These are phyloP conservation scores for Rhododendron mucronatum DNA, from an alignment of 148 eudicot genomes.

Conservation along the genomic window DNA sequence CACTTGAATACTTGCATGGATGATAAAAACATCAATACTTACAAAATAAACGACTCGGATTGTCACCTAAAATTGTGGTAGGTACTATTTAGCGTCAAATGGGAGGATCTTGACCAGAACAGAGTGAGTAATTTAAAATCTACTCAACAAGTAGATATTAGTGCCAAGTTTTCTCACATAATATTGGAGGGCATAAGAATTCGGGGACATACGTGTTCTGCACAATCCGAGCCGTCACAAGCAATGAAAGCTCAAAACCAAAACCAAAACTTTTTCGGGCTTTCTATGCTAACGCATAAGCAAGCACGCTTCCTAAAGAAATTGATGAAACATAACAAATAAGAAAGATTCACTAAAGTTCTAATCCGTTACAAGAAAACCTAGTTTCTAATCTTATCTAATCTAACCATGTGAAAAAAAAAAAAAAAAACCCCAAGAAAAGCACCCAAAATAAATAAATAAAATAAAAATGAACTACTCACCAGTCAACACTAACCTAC, in stretches of 20 bases:
- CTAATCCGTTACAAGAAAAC: constrained; percentile 28
- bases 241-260: constrained; percentile 3
- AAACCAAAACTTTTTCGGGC: not conserved
- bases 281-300: constrained; percentile 12
- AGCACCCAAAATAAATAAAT: constrained; percentile 1
- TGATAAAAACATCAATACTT: too few relatives aligned
- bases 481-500: constrained; percentile 27
- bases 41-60: too few relatives aligned
- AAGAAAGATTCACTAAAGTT: constrained; percentile 23
- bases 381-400: constrained; percentile 18
- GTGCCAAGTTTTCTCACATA: not conserved
- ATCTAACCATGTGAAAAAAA: constrained; percentile 20
- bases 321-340: constrained; percentile 19
- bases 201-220: too few relatives aligned
- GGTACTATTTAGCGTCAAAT: too few relatives aligned
- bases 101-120: not conserved
- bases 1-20: too few relatives aligned
- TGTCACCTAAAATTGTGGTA: too few relatives aligned
- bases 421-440: not conserved
- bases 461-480: not conserved
- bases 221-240: too few relatives aligned
- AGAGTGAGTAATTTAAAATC: too few relatives aligned
- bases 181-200: too few relatives aligned
- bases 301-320: constrained; percentile 13
- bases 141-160: too few relatives aligned